Evolutionary conservation across 768 basidiomycete genomes (phyloP).

Genomic region (Rhizopogon vinicolor): DNA sequence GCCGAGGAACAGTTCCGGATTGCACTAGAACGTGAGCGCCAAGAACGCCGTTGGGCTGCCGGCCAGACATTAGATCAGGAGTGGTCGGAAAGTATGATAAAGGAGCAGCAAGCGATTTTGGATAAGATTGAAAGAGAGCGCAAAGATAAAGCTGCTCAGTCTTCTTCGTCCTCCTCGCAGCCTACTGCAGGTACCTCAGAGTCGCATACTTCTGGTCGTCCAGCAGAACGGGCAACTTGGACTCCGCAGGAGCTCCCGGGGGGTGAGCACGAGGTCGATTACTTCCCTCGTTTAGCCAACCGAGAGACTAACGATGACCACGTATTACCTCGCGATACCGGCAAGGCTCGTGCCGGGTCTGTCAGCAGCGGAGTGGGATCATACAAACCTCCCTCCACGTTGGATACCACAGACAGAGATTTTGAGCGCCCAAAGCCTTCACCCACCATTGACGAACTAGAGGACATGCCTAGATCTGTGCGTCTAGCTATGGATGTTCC

Average conservation of each 20-base stretch:
- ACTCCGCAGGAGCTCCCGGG: conserved; percentile 16
- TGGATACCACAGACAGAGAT: conserved; percentile 17
- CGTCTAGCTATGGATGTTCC: conserved; percentile 18
- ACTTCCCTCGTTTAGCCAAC: conserved; percentile 12
- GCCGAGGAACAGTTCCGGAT: conserved; percentile 43
- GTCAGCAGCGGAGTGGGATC: conserved; percentile 18
- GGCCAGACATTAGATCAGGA: conserved; percentile 29
- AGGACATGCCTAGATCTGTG: conserved; percentile 14
- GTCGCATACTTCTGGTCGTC: conserved; percentile 8
- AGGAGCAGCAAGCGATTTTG: conserved; percentile 41
- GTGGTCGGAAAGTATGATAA: conserved; percentile 30
- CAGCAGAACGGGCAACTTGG: conserved; percentile 12
- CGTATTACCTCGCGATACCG: conserved; percentile 5
- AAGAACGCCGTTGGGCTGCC: conserved; percentile 45
- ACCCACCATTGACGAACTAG: conserved; percentile 24
- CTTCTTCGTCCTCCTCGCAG: conserved; percentile 7
- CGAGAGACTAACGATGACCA: conserved; percentile 23
- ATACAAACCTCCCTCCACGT: conserved; percentile 20
- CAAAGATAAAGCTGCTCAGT: conserved; percentile 15
- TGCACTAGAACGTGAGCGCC: conserved; percentile 43
- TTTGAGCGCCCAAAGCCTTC: conserved; percentile 17
- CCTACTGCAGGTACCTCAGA: neutral
- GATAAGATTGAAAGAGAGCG: conserved; percentile 41
- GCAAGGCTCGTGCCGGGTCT: conserved; percentile 24
- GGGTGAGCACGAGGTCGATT: conserved; percentile 17